Base-by-base conservation (phyloP, 176 grass and related monocot species). In the Triticum urartu region DNA sequence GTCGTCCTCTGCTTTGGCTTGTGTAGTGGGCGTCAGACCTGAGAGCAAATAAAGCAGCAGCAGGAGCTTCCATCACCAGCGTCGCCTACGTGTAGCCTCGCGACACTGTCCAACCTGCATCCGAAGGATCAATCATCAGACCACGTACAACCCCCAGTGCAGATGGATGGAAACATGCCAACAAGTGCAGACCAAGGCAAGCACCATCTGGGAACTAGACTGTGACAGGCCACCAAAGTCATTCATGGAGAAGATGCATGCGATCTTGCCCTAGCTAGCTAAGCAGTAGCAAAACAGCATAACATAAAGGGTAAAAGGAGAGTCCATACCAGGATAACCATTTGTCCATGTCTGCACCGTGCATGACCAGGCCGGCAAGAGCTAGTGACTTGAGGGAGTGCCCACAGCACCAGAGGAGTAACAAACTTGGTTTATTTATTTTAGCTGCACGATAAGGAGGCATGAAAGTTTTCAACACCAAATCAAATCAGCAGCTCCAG, bases 111-210 rank as follows among this genome's bases (percentile, higher is more conserved):
- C 77, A 91, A 68, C 77, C 63, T 84, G 89, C 81, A 88, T 39
- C 22, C 30, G 12, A 33, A 40, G 77, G 70, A 59, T 54, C 2
- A 9, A 38, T 63, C 61, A 77, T 64, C 38, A 64, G 50, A 64
- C 70, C 89, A 85, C 69, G 62, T 87, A 63, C 80, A 69, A 78
- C 85, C 48, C 60, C 15, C 28, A 20, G 68, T 69, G 61, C 85
- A 91, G 67, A 68, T 11, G 78, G 1, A 77, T 25, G 77, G 86
- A 85, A 76, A 81, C 81, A 85, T 9, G 39, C 50, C 77, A 91
- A 85, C 86, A 85, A 88, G 86, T 91, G 89, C 70, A 91, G 21
- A 85, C 77, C 81, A 91, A 91, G 86, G 24, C 28, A 91, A 91
- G 85, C 89, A 88, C 77, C 82, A 85, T 84, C 82, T 71, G 30